Evolutionary conservation across 371 early-diverging fungal genomes (phyloP).

Genomic region (Mortierella sp.): DNA sequence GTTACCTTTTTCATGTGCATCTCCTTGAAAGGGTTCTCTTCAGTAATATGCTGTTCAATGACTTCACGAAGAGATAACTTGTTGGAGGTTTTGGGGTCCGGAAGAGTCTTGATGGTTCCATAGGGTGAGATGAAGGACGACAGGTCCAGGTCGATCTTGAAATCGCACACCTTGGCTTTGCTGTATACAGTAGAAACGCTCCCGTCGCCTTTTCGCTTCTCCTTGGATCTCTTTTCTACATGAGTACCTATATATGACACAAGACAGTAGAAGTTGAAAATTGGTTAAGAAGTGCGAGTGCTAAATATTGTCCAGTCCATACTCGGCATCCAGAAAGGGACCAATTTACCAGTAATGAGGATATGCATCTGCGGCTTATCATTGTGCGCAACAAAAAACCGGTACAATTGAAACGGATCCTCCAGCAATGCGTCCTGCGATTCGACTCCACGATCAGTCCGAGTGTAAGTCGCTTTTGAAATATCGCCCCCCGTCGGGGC

Average conservation of each 20-base stretch:
- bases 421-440: slow-evolving; percentile 31
- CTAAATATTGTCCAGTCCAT: neutral
- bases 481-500: slow-evolving; percentile 31
- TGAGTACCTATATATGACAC: slow-evolving; percentile 23
- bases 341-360: slow-evolving; percentile 36
- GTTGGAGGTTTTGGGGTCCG: slow-evolving; percentile 27
- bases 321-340: neutral
- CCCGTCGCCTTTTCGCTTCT: slow-evolving; percentile 24
- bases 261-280: neutral
- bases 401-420: slow-evolving; percentile 49
- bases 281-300: neutral
- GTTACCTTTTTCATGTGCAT: slow-evolving; percentile 48
- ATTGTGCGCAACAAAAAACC: slow-evolving; percentile 54
- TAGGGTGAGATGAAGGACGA: slow-evolving; percentile 31
- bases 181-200: slow-evolving; percentile 2
- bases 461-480: slow-evolving; percentile 26
- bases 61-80: slow-evolving; percentile 35
- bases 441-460: slow-evolving; percentile 34
- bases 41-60: slow-evolving; percentile 45
- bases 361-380: slow-evolving; percentile 51
- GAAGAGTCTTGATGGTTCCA: slow-evolving; percentile 34
- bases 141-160: slow-evolving; percentile 46
- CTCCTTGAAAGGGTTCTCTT: slow-evolving; percentile 53
- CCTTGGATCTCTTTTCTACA: slow-evolving; percentile 24
- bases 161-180: slow-evolving; percentile 37